Base-by-base conservation (phyloP, 768 basidiomycete genomes). In the Pisolithus orientalis region DNA sequence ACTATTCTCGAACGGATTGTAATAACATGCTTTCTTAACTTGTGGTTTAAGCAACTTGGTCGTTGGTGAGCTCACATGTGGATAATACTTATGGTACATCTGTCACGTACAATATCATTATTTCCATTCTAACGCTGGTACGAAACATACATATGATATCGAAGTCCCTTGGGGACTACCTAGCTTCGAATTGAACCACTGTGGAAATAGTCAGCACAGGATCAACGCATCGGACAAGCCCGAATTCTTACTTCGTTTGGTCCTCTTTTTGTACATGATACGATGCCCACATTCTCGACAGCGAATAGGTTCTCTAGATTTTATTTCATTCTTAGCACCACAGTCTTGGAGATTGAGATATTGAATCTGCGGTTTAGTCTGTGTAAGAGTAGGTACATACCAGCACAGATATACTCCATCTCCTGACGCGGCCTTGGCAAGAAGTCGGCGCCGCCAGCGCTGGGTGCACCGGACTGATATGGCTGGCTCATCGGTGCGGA, bases 221-320 rank as follows among this genome's bases (percentile, higher is more conserved):
- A 48, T 10, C 21, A 13, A 32, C 5, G 28, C 2, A 39, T 14
- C 21, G n/a, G 17, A 16, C 14, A 25, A 17, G 7, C 10, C 16
- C 11, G 14, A 5, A 49, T 17, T 74, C 93, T 66, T 61, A 97
- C 95, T 94, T 77, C 92, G 77, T 64, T 80, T 90, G 24, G 94
- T 95, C 62, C 95, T 76, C 70, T 94, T 96, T 73, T 98, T 98
- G 72, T 96, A 97, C 91, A 98, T 94, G 67, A 98, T 95, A 49
- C 95, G 84, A 70, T 97, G 95, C 3, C 95, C 95, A 63, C 95
- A 98, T 65, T 97, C 93, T 59, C 89, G 80, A 72, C 95, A 98
- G 52, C 95, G 86, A 57, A 97, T 94, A 40, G 92, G 91, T 67
- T 98, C 95, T 53, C 91, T 77, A 7, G 90, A 76, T 69, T 84